phyloP scores from a whole-genome alignment of 331 rosid species.

The Rosa hybrid region DNA sequence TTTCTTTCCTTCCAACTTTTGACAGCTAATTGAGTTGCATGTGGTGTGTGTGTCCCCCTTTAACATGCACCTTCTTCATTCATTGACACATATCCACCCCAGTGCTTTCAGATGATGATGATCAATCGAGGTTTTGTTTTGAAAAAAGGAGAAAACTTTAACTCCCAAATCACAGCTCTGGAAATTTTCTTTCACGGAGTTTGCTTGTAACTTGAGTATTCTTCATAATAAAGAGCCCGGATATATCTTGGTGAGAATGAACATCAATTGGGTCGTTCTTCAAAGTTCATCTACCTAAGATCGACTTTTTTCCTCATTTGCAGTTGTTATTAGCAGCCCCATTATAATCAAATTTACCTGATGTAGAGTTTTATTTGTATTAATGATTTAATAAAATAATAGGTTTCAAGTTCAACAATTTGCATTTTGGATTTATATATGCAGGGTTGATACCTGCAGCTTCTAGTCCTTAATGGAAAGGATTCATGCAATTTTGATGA shows the following conservation, averaged over 20 bases:
- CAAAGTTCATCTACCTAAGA: neutral
- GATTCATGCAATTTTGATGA: neutral
- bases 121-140: neutral
- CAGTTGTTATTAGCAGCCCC: neutral
- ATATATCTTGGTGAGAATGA: neutral
- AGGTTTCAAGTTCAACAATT: neutral
- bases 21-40: conserved; percentile 27
- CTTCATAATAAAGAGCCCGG: neutral
- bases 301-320: neutral
- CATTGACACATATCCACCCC: neutral
- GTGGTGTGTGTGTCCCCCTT: conserved; percentile 12
- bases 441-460: neutral
- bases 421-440: neutral
- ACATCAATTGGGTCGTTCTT: neutral
- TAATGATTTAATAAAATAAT: neutral
- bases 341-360: neutral
- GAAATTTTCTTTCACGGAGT: neutral
- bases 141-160: neutral
- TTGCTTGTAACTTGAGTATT: neutral
- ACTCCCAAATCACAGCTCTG: neutral
- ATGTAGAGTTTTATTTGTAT: neutral
- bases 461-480: neutral
- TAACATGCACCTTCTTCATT: neutral
- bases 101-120: conserved; percentile 6
- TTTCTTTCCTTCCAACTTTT: conserved; percentile 8